Evolutionary conservation across 208 protist genomes (phyloP).

Genomic region (Zelonia costaricensis): DNA sequence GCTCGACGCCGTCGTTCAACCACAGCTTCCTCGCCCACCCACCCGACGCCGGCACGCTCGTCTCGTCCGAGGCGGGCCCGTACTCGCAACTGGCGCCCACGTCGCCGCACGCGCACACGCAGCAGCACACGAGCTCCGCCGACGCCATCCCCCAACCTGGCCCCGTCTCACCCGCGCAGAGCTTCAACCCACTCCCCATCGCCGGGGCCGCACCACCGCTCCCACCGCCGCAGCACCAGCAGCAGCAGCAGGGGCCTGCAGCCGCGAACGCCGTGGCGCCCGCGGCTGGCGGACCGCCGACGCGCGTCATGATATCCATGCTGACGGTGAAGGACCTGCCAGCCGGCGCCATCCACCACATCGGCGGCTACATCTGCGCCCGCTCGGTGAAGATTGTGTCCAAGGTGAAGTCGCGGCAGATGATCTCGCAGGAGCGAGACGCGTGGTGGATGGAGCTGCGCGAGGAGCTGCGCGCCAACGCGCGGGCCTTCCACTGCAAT

Average conservation of each 20-base stretch:
- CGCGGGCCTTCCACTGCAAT: constrained; percentile 89
- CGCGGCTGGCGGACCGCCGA: constrained; percentile 4
- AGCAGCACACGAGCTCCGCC: neutral
- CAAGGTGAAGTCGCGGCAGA: constrained; percentile 78
- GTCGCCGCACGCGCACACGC: neutral
- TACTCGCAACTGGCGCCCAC: no score
- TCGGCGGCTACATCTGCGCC: constrained; percentile 87
- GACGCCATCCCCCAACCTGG: no score
- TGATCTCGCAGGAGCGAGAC: constrained; percentile 89
- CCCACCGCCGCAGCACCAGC: neutral
- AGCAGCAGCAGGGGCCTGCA: neutral
- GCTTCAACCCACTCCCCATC: no score
- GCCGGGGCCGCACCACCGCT: no score
- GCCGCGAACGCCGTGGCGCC: constrained; percentile 2
- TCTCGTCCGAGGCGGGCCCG: neutral
- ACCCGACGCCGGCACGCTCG: neutral
- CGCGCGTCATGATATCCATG: constrained; percentile 61
- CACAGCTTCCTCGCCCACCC: constrained; percentile 1
- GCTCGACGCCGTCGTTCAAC: neutral
- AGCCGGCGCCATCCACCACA: constrained; percentile 70
- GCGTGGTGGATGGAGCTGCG: constrained; percentile 94
- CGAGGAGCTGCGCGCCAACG: constrained; percentile 89
- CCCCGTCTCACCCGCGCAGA: no score
- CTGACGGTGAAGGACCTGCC: constrained; percentile 89
- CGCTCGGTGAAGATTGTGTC: constrained; percentile 91